Percentiles rank a stretch among this genome's conserved stretches.
These are phyloP conservation scores for Paulownia fortunei DNA, from an alignment of 257 asterid species.

Conservation along the genomic window DNA sequence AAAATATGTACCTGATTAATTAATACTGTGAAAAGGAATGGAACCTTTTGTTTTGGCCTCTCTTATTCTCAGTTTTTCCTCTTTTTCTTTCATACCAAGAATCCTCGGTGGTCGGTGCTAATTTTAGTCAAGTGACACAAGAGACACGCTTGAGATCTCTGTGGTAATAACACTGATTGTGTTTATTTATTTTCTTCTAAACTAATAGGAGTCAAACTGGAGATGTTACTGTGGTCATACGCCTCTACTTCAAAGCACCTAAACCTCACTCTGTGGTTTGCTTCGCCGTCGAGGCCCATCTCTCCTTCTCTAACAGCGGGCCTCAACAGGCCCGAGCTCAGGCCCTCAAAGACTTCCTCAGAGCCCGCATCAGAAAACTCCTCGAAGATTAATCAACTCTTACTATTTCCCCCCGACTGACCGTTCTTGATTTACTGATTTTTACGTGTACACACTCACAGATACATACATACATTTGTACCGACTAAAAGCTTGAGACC, in stretches of 20 bases:
- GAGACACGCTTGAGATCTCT: neutral
- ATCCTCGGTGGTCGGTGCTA: neutral
- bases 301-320: conserved; percentile 41
- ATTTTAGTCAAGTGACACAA: neutral
- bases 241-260: conserved; percentile 41
- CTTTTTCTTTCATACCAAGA: neutral
- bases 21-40: neutral
- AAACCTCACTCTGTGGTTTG: conserved; percentile 31
- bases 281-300: conserved; percentile 33
- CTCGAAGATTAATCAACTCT: conserved; percentile 18
- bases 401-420: neutral
- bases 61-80: neutral
- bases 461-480: neutral
- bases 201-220: conserved; percentile 31
- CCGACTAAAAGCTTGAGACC: conserved; percentile 8
- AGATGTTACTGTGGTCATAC: conserved; percentile 31
- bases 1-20: neutral
- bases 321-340: conserved; percentile 47
- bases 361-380: conserved; percentile 37
- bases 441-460: neutral
- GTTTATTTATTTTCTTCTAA: neutral
- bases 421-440: neutral
- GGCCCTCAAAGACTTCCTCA: conserved; percentile 41
- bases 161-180: neutral
- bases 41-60: neutral